phyloP scores from a whole-genome alignment of 768 basidiomycete species.

The Inosperma sp. region DNA sequence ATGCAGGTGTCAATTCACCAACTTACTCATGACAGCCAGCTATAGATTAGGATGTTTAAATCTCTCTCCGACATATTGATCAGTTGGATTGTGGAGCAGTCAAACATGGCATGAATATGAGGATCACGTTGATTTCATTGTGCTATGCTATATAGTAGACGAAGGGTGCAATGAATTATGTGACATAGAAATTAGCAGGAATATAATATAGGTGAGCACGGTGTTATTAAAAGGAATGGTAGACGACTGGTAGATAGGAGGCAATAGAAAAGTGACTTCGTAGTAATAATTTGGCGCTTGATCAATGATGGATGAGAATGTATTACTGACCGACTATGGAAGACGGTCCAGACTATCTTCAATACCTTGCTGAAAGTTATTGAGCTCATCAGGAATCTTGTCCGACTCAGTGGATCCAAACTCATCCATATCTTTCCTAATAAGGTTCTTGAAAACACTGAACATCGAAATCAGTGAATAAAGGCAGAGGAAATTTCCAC shows the following conservation, averaged over 20 bases:
- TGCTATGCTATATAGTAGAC: too few relatives aligned
- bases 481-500: not conserved
- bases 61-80: not conserved
- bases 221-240: too few relatives aligned
- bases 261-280: not conserved
- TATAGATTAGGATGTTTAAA: not conserved
- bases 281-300: not conserved
- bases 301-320: not conserved
- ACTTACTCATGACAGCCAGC: too few relatives aligned
- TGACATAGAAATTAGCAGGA: too few relatives aligned
- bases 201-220: too few relatives aligned
- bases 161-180: too few relatives aligned
- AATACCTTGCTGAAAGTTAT: constrained; percentile 6
- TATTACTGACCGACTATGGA: not conserved
- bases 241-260: too few relatives aligned
- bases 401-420: constrained; percentile 4
- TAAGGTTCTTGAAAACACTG: constrained; percentile 8
- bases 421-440: constrained; percentile 1
- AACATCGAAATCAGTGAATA: not conserved
- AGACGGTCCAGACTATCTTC: constrained; percentile 3
- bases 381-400: constrained; percentile 5
- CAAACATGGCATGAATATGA: not conserved
- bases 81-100: not conserved
- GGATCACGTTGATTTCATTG: not conserved
- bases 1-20: too few relatives aligned